Evolutionary conservation across 345 rosid species (phyloP).

Genomic region (Eucalyptus fibrosa): DNA sequence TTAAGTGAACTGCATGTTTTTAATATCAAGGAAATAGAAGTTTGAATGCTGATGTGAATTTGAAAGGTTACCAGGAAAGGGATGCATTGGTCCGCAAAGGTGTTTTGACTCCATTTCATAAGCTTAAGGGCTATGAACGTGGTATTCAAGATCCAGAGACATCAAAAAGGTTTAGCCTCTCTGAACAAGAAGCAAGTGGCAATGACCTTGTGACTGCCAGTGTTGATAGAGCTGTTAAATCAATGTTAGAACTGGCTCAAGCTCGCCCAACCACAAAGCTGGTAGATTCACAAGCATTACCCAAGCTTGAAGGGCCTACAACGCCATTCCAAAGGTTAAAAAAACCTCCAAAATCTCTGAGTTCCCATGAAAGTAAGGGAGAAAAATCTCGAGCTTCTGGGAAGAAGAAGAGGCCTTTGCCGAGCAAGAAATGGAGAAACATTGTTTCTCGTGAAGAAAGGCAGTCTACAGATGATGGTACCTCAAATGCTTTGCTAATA

Average conservation of each 20-base stretch:
- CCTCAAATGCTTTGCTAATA: not conserved
- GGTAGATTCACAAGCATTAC: conserved; percentile 60
- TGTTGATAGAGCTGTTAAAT: conserved; percentile 47
- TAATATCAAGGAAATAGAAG: not conserved
- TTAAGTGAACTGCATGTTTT: not conserved
- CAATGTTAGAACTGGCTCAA: conserved; percentile 58
- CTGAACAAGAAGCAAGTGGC: conserved; percentile 26
- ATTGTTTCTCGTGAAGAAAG: conserved; percentile 47
- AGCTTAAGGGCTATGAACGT: conserved; percentile 89
- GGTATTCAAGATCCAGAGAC: conserved; percentile 55
- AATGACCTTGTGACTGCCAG: conserved; percentile 33
- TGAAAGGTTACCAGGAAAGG: conserved; percentile 56
- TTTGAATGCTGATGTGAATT: not conserved
- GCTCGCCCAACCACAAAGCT: conserved; percentile 81
- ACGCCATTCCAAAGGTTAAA: conserved; percentile 69
- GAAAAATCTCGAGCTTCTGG: conserved; percentile 23
- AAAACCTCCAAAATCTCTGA: conserved; percentile 25
- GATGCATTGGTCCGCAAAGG: conserved; percentile 94
- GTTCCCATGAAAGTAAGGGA: conserved; percentile 27
- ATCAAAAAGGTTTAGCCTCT: conserved; percentile 15
- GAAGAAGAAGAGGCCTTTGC: conserved; percentile 69
- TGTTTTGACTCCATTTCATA: conserved; percentile 89
- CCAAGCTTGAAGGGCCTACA: conserved; percentile 76
- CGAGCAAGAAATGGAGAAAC: conserved; percentile 80
- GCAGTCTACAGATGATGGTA: conserved; percentile 43